These are phyloP conservation scores for Arthrobotrys conoides DNA, from an alignment of 2,329 filamentous ascomycete species.

Conservation along the genomic window DNA sequence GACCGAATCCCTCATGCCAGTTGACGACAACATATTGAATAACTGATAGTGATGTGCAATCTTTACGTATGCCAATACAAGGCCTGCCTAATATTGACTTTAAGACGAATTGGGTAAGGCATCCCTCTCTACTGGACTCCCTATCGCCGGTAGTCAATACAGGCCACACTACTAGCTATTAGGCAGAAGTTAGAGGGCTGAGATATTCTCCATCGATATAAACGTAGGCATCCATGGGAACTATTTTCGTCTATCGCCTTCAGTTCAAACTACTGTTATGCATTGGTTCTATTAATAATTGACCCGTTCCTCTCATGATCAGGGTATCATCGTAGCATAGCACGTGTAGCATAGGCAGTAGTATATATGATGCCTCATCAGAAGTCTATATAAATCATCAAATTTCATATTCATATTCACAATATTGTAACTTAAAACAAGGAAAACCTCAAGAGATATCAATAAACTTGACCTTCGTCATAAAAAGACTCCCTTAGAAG, in stretches of 20 bases:
- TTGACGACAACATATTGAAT: neutral
- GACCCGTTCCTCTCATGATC: neutral
- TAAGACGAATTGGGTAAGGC: neutral
- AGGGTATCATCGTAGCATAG: too few relatives aligned
- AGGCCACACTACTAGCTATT: too few relatives aligned
- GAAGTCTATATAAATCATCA: too few relatives aligned
- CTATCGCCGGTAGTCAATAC: neutral
- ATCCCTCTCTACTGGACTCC: neutral
- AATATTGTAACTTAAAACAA: too few relatives aligned
- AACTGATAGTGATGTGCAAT: neutral
- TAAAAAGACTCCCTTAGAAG: too few relatives aligned
- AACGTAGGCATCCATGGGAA: slow-evolving; percentile 2
- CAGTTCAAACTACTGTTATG: neutral
- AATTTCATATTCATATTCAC: too few relatives aligned
- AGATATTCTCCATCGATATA: neutral
- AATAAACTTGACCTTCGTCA: too few relatives aligned
- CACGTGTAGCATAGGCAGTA: too few relatives aligned
- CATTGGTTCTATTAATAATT: slow-evolving; percentile 14
- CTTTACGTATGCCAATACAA: slow-evolving; percentile 17
- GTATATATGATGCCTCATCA: too few relatives aligned
- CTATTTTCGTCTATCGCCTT: neutral
- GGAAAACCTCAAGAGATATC: too few relatives aligned
- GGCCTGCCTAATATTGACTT: neutral
- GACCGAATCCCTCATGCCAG: neutral
- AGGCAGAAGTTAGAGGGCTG: too few relatives aligned